Evolutionary conservation across 306 rosid species (phyloP).

Genomic region (Sindora glabra): DNA sequence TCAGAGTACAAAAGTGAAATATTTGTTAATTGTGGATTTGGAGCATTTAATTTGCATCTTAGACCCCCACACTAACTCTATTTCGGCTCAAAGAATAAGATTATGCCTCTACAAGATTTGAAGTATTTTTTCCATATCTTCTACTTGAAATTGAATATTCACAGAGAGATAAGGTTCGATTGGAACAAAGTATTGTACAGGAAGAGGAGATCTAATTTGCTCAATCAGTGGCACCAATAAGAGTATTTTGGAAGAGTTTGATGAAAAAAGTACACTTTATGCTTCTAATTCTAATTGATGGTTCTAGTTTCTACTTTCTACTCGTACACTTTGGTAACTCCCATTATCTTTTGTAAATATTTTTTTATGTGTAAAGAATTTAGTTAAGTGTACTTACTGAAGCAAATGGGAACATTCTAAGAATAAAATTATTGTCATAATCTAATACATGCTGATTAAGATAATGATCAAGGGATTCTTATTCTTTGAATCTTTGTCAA

Average conservation of each 20-base stretch:
- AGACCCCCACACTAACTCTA: not conserved
- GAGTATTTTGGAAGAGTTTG: slow-evolving; percentile 15
- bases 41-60: slow-evolving; percentile 15
- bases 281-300: slow-evolving; percentile 21
- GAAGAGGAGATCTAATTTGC: slow-evolving; percentile 12
- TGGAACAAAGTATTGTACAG: not conserved
- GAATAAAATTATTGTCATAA: slow-evolving; percentile 34
- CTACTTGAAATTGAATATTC: slow-evolving; percentile 17
- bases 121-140: not conserved
- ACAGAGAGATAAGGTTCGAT: slow-evolving; percentile 3
- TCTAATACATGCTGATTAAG: slow-evolving; percentile 13
- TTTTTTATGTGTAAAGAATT: slow-evolving; percentile 10
- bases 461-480: slow-evolving; percentile 16
- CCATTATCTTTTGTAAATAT: not conserved
- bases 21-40: slow-evolving; percentile 11
- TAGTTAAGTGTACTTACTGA: slow-evolving; percentile 25
- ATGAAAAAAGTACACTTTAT: slow-evolving; percentile 19
- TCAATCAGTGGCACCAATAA: slow-evolving; percentile 20
- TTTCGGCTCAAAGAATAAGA: not conserved
- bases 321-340: slow-evolving; percentile 9
- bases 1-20: slow-evolving; percentile 1
- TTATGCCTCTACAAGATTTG: not conserved
- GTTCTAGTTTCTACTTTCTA: slow-evolving; percentile 6
- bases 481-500: slow-evolving; percentile 27
- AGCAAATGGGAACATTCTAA: slow-evolving; percentile 36